Evolutionary conservation across 495 filamentous ascomycete species (phyloP), one percentile per base, ranked within the genome.

Genomic region (Pyrenula massariospora): DNA sequence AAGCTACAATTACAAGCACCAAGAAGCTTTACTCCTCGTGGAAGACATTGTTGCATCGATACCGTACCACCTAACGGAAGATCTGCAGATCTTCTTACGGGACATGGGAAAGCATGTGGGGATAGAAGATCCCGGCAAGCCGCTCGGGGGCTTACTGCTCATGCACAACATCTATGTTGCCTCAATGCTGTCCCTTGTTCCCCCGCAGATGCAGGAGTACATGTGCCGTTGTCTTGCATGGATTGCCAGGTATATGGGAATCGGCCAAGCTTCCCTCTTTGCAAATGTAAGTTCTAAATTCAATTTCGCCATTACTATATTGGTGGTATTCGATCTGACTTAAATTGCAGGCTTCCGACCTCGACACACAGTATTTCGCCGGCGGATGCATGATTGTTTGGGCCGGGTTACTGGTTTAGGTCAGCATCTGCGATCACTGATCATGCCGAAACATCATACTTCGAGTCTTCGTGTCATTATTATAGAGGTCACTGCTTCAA

Each of bases 231-330:
- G 64, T 47, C 56, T 72, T 19, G 22, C 47, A 11, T 67, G 69
- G 67, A 68, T 70, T 24, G 63, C 57, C 15, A n/a, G 24, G n/a
- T 49, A 62, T 24, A 69, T 69, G 64, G 69, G 68, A 1, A 60
- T 70, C 51, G 66, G 67, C 50, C 67, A 69, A 53, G 69, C 69
- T 24, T 36, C 57, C 23, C 36, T 64, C n/a, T 48, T 65, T 3
- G 61, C 61, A 10, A 53, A 60, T 36, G 61, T 60, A 52, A 51
- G 48, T 51, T 8, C 31, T 42, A 15, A 42, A 15, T 5, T 15
- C 15, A 15, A 42, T 42, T 8, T 42, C 31, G 5, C 5, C 8
- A 42, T 42, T 42, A 20, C 5, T 0, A 25, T 22, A 20, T 10
- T 20, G 24, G 12, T 24, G 15, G 22, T 19, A 21, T 25, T 3